Conservation (phyloP, 148 eudicot species). For the Rhododendron mucronatum region DNA sequence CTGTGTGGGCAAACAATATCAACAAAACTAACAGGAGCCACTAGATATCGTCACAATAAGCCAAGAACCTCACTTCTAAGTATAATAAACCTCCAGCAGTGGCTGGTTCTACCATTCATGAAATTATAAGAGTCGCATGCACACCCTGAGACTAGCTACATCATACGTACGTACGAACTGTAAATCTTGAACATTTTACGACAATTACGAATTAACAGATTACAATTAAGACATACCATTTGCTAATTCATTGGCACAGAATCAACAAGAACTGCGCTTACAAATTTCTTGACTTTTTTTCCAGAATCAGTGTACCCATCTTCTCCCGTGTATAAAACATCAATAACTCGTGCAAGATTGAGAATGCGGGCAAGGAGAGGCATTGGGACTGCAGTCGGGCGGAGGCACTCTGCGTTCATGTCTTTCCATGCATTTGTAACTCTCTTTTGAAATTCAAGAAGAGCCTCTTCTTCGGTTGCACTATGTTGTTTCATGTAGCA, state of each 20-base stretch:
- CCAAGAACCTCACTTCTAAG: no score
- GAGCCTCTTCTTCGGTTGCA: slow-evolving; percentile 18
- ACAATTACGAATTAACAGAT: no score
- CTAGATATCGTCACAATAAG: no score
- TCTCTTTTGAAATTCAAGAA: slow-evolving; percentile 11
- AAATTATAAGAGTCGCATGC: no score
- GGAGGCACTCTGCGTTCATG: slow-evolving; percentile 27
- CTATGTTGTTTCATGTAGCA: slow-evolving; percentile 34
- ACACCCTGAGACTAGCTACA: no score
- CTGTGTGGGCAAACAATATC: no score
- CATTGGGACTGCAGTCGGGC: slow-evolving; percentile 28
- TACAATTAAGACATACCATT: no score
- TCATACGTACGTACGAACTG: no score
- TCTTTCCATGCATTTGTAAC: slow-evolving; percentile 39
- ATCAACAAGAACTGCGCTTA: slow-evolving; percentile 12
- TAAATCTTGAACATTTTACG: no score
- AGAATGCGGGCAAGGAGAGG: slow-evolving; percentile 26
- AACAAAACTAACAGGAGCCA: no score
- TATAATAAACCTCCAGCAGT: no score
- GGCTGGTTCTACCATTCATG: no score
- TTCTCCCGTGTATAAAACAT: slow-evolving; percentile 38
- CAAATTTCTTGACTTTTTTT: not conserved
- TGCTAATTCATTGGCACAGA: not conserved
- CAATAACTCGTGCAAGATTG: slow-evolving; percentile 24
- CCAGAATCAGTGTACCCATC: slow-evolving; percentile 41